A percentile compares a stretch with the other conserved stretches of the same genome.
phyloP scores from a whole-genome alignment of 257 asterid genomes.

The Rauvolfia tetraphylla region DNA sequence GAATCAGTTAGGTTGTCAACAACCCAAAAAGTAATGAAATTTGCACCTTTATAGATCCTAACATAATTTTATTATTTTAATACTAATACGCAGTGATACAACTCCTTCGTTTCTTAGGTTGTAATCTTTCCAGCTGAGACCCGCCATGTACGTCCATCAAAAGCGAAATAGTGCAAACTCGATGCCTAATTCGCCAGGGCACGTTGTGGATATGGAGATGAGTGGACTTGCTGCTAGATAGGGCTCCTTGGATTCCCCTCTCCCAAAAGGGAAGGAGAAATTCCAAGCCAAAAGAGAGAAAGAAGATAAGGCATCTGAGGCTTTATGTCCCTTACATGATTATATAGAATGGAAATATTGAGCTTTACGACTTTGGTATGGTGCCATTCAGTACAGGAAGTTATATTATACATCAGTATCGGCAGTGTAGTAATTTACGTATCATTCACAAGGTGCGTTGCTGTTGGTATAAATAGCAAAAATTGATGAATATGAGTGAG shows the following conservation, averaged over 20 bases:
- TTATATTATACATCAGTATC: too few species aligned
- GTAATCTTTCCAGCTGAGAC: too few species aligned
- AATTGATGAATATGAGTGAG: neutral
- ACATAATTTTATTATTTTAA: neutral
- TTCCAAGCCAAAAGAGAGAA: neutral
- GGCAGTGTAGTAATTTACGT: too few species aligned
- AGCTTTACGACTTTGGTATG: neutral
- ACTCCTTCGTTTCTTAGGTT: too few species aligned
- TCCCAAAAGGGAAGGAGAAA: neutral
- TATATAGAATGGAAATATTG: neutral
- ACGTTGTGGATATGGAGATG: neutral
- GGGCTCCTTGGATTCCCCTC: conserved; percentile 4
- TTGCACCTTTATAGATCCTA: neutral
- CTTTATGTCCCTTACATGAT: neutral
- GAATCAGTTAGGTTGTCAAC: conserved; percentile 18
- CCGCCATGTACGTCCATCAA: too few species aligned
- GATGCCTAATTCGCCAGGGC: too few species aligned
- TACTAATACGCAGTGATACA: too few species aligned
- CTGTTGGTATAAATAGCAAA: neutral
- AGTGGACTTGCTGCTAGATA: too few species aligned
- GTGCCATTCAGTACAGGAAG: too few species aligned
- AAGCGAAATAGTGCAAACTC: too few species aligned
- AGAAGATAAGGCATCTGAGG: neutral
- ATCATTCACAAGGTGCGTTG: too few species aligned
- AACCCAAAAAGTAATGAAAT: conserved; percentile 11